Evolutionary conservation across 345 rosid species (phyloP), one percentile per base, ranked within the genome.

Genomic region (Gynandropsis gynandra): DNA sequence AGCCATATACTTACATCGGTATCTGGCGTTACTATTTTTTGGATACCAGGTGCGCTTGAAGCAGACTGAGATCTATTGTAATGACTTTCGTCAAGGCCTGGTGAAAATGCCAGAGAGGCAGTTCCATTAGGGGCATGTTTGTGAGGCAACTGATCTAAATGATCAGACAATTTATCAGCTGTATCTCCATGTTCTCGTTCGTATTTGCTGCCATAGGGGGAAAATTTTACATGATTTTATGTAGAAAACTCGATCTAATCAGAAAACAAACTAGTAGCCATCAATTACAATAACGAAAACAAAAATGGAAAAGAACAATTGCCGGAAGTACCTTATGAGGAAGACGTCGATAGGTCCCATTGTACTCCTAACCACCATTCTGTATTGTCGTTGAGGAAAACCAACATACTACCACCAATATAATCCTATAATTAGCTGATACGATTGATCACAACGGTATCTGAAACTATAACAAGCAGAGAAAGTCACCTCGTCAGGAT

Each of bases 281-380:
- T 50, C 16, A 34, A 16, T 5, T 34, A 38, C 15, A 39, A 45
- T 44, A 42, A 43, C 18, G 15, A 31, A 54, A 16, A 27, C 42
- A 21, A 21, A 47, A 40, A 3, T 19, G 33, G 18, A 4, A 45
- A 42, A 13, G 42, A 19, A 12, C 17, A n/a, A 16, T 9, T 18
- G 20, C 17, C 17, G 37, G 11, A 35, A 62, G 44, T 72, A 82
- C 90, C 83, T 78, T 61, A 80, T 34, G 33, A 85, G 87, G 45
- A 71, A 76, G 61, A 85, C 52, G 62, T 76, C 83, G 35, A 82
- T 78, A 11, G 90, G 90, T 16, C 85, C 90, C 9, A 65, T 75
- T 37, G 62, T 73, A 69, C 87, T 85, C 69, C 90, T 76, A 50
- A 80, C 56, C 39, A 64, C 71, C 85, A 82, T 76, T 70, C 74